Conservation (phyloP, 805 yeast species). For the Ascoidea asiatica region DNA sequence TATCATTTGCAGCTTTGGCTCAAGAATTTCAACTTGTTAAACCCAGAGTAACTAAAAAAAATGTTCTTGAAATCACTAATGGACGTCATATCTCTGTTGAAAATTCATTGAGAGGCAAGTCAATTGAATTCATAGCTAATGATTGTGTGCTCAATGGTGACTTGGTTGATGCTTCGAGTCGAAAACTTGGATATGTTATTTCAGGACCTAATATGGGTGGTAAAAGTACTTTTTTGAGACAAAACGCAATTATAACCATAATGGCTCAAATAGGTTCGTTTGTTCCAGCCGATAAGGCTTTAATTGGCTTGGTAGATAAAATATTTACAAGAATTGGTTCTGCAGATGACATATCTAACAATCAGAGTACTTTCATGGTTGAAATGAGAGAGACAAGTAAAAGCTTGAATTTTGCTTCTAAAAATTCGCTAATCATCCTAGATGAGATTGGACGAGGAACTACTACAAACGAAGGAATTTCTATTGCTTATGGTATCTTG, state of each 20-base stretch:
- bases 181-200: slow-evolving; percentile 37
- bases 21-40: slow-evolving; percentile 50
- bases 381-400: slow-evolving; percentile 79
- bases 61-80: slow-evolving; percentile 32
- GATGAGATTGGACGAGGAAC: slow-evolving; percentile 92
- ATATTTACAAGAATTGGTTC: slow-evolving; percentile 77
- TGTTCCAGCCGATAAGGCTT: slow-evolving; percentile 54
- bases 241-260: slow-evolving; percentile 55
- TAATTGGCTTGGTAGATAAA: slow-evolving; percentile 61
- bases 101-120: slow-evolving; percentile 39
- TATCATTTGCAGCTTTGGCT: slow-evolving; percentile 63
- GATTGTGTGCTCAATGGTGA: slow-evolving; percentile 16
- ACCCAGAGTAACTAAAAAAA: slow-evolving; percentile 44
- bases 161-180: too few species aligned
- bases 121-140: slow-evolving; percentile 22
- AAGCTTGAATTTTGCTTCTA: slow-evolving; percentile 53
- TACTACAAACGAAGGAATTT: slow-evolving; percentile 69
- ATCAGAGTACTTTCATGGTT: slow-evolving; percentile 84
- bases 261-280: slow-evolving; percentile 65
- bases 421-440: slow-evolving; percentile 56
- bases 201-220: slow-evolving; percentile 92
- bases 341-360: slow-evolving; percentile 65
- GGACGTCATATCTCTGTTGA: slow-evolving; percentile 90
- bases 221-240: slow-evolving; percentile 63
- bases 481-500: slow-evolving; percentile 72